Evolutionary conservation across 2,329 filamentous ascomycete genomes (phyloP).

Genomic region (Ceratocystiopsis sp.): DNA sequence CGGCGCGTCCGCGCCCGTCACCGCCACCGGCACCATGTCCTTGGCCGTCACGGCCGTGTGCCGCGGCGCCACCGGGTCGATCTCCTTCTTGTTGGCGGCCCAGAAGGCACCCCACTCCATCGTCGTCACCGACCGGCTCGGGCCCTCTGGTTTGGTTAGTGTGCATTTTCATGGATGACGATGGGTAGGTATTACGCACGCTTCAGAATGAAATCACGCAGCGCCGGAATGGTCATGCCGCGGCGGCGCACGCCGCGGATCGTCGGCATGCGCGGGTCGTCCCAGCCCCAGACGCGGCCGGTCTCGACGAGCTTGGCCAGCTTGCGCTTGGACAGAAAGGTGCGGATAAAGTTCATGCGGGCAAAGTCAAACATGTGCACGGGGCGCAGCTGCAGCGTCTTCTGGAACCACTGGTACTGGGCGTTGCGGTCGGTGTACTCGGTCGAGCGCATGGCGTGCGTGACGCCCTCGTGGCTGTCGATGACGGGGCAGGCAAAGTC

Average conservation of each 20-base stretch:
- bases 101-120: slow-evolving; percentile 70
- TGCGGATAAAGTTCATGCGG: slow-evolving; percentile 69
- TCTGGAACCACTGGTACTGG: slow-evolving; percentile 74
- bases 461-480: slow-evolving; percentile 66
- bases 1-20: slow-evolving; percentile 52
- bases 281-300: slow-evolving; percentile 67
- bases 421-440: slow-evolving; percentile 73
- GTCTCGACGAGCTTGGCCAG: slow-evolving; percentile 67
- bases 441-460: slow-evolving; percentile 66
- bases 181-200: slow-evolving; percentile 15
- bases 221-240: slow-evolving; percentile 61
- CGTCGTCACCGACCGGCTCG: slow-evolving; percentile 66
- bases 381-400: slow-evolving; percentile 53
- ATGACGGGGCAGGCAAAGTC: slow-evolving; percentile 74
- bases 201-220: slow-evolving; percentile 70
- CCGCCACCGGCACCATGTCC: slow-evolving; percentile 50
- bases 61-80: slow-evolving; percentile 58
- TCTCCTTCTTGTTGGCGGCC: slow-evolving; percentile 64
- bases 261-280: slow-evolving; percentile 75
- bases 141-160: slow-evolving; percentile 33
- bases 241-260: slow-evolving; percentile 55
- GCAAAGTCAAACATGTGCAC: slow-evolving; percentile 79
- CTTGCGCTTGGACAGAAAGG: slow-evolving; percentile 74
- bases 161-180: background rate
- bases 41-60: slow-evolving; percentile 58